Evolutionary conservation across 2,329 filamentous ascomycete species (phyloP).

Genomic region (Plectosphaerella sp.): DNA sequence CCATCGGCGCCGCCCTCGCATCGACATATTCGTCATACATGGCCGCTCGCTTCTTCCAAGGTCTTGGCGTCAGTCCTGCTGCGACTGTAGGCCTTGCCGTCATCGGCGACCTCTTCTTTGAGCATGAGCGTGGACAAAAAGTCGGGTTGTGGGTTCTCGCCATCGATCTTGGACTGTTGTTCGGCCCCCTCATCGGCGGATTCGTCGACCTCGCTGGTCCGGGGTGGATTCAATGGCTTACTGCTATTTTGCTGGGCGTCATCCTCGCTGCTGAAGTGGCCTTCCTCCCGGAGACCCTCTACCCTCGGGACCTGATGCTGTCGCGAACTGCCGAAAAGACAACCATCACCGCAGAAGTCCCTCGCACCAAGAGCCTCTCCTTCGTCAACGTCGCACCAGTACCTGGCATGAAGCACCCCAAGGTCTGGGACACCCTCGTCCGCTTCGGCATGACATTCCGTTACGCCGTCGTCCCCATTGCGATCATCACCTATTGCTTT

Average conservation of each 20-base stretch:
- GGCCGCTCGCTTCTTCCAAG: conserved; percentile 55
- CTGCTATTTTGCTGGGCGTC: conserved; percentile 45
- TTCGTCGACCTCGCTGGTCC: conserved; percentile 42
- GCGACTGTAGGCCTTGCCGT: conserved; percentile 51
- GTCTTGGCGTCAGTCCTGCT: conserved; percentile 48
- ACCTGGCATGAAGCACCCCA: conserved; percentile 47
- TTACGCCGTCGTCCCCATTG: conserved; percentile 37
- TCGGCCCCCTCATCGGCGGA: conserved; percentile 41
- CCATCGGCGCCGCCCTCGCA: conserved; percentile 26
- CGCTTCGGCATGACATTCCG: conserved; percentile 43
- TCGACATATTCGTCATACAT: conserved; percentile 44
- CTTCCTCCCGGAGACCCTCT: conserved; percentile 52
- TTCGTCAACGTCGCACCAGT: conserved; percentile 40
- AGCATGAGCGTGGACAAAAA: conserved; percentile 50
- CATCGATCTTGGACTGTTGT: conserved; percentile 45
- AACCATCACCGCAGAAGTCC: conserved; percentile 15
- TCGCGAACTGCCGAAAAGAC: conserved; percentile 12
- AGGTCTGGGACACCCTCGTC: conserved; percentile 36
- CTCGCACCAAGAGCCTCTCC: conserved; percentile 34
- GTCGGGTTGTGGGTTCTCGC: conserved; percentile 54
- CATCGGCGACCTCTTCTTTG: conserved; percentile 51
- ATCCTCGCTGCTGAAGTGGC: conserved; percentile 42
- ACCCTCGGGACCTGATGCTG: conserved; percentile 47
- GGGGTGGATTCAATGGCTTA: conserved; percentile 51
- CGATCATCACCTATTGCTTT: conserved; percentile 45